Base-by-base conservation (phyloP, 441 rosid genomes). In the Brassica hybrid region DNA sequence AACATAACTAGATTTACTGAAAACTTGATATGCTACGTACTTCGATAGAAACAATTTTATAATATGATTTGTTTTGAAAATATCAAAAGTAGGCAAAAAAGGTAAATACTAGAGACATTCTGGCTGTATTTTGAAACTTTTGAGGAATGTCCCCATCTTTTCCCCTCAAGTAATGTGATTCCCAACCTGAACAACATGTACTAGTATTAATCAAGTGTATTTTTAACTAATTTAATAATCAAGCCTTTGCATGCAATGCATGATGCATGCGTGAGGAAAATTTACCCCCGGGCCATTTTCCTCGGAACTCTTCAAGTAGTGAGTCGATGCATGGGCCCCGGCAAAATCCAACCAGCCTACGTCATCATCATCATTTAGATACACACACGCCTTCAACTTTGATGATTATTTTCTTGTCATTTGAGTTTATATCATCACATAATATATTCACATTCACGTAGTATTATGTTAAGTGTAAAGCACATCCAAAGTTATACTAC, bases 201-300 rank as follows among this genome's bases (percentile, higher is more conserved):
- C 10, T 54, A 2, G 45, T 38, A 16, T 16, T 54, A 54, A 54
- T 54, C 59, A 54, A 56, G 61, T 18, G 61, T 9, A 7, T 16
- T 7, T 52, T 18, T 13, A 45, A 45, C 7, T 10, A 21, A 11
- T 21, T 19, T 57, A 16, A 58, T 17, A 21, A 12, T 58, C 30
- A 12, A 23, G 4, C 64, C 12, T 59, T 58, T 21, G 62, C 62
- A 57, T 58, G 63, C 32, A 21, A 19, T 12, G 32, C 63, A 58
- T 58, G 63, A 23, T 59, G 64, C 64, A 59, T 59, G 64, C 64
- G 64, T 59, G 64, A 59, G 64, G 63, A 21, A 58, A 59, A 12
- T 59, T 8, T 5, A 59, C 36, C 16, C 6, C 64, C 36, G 64
- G 64, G 64, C 36, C 64, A 59, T 59, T 21, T 59, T 59, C 64